Percentiles rank a stretch among this genome's conserved stretches.
Conservation (phyloP, 1,139 yeast species). For the Hyphopichia wangnamkhiaoensis region DNA sequence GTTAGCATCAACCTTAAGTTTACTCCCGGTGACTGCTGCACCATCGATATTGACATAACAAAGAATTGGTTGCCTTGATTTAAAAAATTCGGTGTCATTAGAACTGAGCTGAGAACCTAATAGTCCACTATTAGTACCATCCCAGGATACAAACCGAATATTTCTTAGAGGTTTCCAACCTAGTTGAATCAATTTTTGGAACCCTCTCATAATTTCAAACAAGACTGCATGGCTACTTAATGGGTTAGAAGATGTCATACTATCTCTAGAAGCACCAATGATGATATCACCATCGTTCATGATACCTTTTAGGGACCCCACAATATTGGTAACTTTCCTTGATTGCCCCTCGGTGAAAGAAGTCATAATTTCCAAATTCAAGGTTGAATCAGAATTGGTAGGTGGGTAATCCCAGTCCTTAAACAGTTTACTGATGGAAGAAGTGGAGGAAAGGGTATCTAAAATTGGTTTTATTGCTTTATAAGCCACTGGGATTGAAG, state of each 20-base stretch:
- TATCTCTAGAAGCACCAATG: slow-evolving; percentile 46
- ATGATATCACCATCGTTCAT: slow-evolving; percentile 44
- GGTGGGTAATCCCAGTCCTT: slow-evolving; percentile 32
- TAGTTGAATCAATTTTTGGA: slow-evolving; percentile 27
- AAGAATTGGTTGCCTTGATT: slow-evolving; percentile 26
- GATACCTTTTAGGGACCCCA: slow-evolving; percentile 40
- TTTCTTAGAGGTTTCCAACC: slow-evolving; percentile 51
- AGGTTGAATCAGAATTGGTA: slow-evolving; percentile 7
- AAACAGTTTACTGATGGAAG: slow-evolving; percentile 13
- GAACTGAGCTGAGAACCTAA: slow-evolving; percentile 31
- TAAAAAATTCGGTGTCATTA: slow-evolving; percentile 23
- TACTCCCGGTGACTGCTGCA: slow-evolving; percentile 42
- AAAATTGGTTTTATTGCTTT: slow-evolving; percentile 34
- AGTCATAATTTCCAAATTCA: slow-evolving; percentile 21
- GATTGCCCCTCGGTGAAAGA: slow-evolving; percentile 13
- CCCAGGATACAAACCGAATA: slow-evolving; percentile 47
- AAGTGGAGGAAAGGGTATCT: slow-evolving; percentile 19
- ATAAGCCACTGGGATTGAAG: slow-evolving; percentile 40
- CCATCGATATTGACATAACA: slow-evolving; percentile 44
- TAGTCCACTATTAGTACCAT: slow-evolving; percentile 37
- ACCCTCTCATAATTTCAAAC: slow-evolving; percentile 43
- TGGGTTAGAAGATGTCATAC: slow-evolving; percentile 39
- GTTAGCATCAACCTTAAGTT: slow-evolving; percentile 37
- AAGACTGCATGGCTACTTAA: slow-evolving; percentile 43
- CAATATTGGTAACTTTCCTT: slow-evolving; percentile 32